Conservation (phyloP, 192 early-diverging fungal species). For the Backusella liffmaniae region DNA sequence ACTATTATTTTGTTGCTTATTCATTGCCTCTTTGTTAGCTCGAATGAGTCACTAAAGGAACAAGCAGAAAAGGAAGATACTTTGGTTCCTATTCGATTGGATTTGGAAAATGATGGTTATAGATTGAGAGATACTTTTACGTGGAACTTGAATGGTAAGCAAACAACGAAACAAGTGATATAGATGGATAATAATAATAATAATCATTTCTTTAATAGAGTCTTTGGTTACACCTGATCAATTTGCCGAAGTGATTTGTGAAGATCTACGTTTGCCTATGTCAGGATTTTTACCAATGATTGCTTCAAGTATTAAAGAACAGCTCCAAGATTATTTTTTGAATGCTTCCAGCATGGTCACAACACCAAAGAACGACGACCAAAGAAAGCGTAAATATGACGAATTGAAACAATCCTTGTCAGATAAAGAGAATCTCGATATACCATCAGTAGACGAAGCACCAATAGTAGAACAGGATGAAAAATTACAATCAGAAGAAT, state of each 20-base stretch:
- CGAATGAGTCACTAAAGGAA: conserved; percentile 52
- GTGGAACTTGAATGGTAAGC: conserved; percentile 87
- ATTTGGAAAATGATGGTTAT: conserved; percentile 84
- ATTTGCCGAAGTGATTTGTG: conserved; percentile 82
- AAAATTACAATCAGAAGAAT: background rate
- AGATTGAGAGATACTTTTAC: conserved; percentile 90
- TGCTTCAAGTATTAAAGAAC: conserved; percentile 76
- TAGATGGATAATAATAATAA: background rate
- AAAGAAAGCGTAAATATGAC: background rate
- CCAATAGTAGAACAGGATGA: background rate
- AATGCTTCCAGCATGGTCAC: conserved; percentile 37
- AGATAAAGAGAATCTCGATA: background rate
- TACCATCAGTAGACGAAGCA: background rate
- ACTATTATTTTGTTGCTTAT: conserved; percentile 6
- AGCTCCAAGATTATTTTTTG: conserved; percentile 79
- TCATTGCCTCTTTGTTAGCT: conserved; percentile 26
- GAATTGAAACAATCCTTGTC: background rate
- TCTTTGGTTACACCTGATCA: conserved; percentile 64
- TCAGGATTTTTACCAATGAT: conserved; percentile 61
- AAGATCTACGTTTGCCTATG: conserved; percentile 74
- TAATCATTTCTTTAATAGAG: conserved; percentile 40
- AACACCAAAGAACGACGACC: background rate
- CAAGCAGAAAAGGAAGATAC: conserved; percentile 69
- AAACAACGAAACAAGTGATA: background rate
- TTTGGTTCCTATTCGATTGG: conserved; percentile 86